These are phyloP conservation scores for Lipomyces yamanashiensis DNA, from an alignment of 805 yeast genomes.

Conservation along the genomic window DNA sequence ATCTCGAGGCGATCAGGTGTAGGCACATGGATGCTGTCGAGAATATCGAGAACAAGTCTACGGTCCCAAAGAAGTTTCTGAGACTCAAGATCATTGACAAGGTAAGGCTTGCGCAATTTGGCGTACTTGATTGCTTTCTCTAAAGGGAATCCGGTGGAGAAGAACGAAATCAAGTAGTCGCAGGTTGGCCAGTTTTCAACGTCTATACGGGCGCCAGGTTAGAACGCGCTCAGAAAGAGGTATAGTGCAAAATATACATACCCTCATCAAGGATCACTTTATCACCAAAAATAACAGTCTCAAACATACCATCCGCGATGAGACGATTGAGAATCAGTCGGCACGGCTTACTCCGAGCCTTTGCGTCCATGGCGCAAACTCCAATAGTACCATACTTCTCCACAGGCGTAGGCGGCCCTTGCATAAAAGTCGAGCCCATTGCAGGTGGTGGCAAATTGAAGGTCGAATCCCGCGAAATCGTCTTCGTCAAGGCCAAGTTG, in stretches of 20 bases:
- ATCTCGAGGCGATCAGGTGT: conserved; percentile 89
- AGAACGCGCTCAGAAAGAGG: not conserved
- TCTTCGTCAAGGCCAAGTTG: conserved; percentile 29
- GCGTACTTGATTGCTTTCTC: conserved; percentile 94
- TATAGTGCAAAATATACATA: not conserved
- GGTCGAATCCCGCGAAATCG: conserved; percentile 30
- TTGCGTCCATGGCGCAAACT: conserved; percentile 98
- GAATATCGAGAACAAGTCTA: conserved; percentile 76
- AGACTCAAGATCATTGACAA: conserved; percentile 84
- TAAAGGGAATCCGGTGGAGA: conserved; percentile 94
- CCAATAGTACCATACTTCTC: conserved; percentile 83
- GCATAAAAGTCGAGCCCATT: conserved; percentile 31
- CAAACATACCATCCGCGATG: conserved; percentile 89
- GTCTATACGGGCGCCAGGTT: conserved; percentile 35
- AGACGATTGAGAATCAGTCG: conserved; percentile 84
- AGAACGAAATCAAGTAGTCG: conserved; percentile 90
- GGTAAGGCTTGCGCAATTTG: conserved; percentile 83
- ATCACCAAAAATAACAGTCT: conserved; percentile 95
- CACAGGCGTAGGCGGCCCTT: conserved; percentile 34
- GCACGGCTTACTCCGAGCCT: conserved; percentile 94
- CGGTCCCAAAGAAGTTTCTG: conserved; percentile 99
- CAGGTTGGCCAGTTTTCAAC: conserved; percentile 99
- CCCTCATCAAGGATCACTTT: conserved; percentile 90
- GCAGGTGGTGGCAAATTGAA: conserved; percentile 25
- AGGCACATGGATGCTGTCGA: conserved; percentile 82